Evolutionary conservation across 2,329 filamentous ascomycete species (phyloP).

Genomic region (Aspergillus transmontanensis): DNA sequence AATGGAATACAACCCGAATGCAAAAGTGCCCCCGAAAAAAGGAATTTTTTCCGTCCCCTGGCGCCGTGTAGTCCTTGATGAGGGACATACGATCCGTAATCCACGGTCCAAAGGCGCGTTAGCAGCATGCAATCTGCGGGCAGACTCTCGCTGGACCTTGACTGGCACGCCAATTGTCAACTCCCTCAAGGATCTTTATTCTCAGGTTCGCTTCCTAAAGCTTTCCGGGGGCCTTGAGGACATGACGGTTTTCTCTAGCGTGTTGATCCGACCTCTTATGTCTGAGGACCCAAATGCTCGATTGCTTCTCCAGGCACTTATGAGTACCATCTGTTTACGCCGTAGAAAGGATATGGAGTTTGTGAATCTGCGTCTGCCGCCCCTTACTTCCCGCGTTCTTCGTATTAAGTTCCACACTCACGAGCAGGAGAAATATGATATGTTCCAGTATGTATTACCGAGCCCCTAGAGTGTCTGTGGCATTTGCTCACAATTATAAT

Average conservation of each 20-base stretch:
- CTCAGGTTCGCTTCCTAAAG: constrained; percentile 74
- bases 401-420: constrained; percentile 71
- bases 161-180: constrained; percentile 86
- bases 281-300: constrained; percentile 60
- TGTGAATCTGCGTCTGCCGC: constrained; percentile 76
- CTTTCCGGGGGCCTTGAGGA: constrained; percentile 76
- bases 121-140: constrained; percentile 67
- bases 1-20: constrained; percentile 60
- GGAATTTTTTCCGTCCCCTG: constrained; percentile 69
- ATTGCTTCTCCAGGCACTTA: constrained; percentile 71
- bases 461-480: not conserved
- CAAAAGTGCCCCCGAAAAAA: constrained; percentile 47
- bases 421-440: constrained; percentile 77
- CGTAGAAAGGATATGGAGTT: constrained; percentile 88
- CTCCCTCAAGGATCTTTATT: constrained; percentile 77
- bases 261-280: constrained; percentile 69
- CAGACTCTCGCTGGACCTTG: constrained; percentile 75
- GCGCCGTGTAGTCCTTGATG: constrained; percentile 79
- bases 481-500: constrained; percentile 25
- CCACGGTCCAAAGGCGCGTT: constrained; percentile 70
- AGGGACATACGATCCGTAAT: constrained; percentile 82
- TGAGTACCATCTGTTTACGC: constrained; percentile 78
- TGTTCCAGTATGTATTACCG: constrained; percentile 59
- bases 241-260: constrained; percentile 71
- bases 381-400: constrained; percentile 76